Evolutionary conservation across 2,329 filamentous ascomycete species (phyloP).

Genomic region (Fusarium sp.): DNA sequence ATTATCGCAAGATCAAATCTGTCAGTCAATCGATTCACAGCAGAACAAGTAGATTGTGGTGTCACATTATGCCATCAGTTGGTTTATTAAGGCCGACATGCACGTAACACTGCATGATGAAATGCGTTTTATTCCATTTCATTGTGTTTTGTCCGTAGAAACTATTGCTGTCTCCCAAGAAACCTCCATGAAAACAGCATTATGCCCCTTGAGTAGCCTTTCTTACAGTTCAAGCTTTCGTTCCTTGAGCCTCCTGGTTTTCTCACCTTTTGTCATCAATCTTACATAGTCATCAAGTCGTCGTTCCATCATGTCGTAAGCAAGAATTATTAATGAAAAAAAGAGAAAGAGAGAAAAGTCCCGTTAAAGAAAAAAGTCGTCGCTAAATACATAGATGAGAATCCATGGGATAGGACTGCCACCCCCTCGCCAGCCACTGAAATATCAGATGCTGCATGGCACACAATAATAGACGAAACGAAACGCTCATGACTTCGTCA

Average conservation of each 20-base stretch:
- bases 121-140: slow-evolving; percentile 13
- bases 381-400: slow-evolving; percentile 47
- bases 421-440: slow-evolving; percentile 42
- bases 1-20: not conserved
- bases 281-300: slow-evolving; percentile 35
- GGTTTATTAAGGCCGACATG: slow-evolving; percentile 11
- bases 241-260: slow-evolving; percentile 2
- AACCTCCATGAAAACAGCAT: not conserved
- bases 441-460: slow-evolving; percentile 46
- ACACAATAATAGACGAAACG: slow-evolving; percentile 44
- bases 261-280: slow-evolving; percentile 33
- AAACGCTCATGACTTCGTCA: slow-evolving; percentile 49
- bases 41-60: not conserved
- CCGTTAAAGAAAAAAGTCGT: slow-evolving; percentile 40
- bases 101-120: slow-evolving; percentile 3
- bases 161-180: slow-evolving; percentile 14
- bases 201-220: slow-evolving; percentile 11
- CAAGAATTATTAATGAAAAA: slow-evolving; percentile 35
- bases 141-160: slow-evolving; percentile 28
- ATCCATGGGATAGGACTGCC: slow-evolving; percentile 45
- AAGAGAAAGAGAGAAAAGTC: slow-evolving; percentile 34
- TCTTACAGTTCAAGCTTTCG: slow-evolving; percentile 1
- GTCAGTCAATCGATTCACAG: not conserved
- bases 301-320: slow-evolving; percentile 37
- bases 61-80: slow-evolving; percentile 5